phyloP scores from a whole-genome alignment of 2,329 filamentous ascomycete species.

The Neophaeococcomyces aloes region DNA sequence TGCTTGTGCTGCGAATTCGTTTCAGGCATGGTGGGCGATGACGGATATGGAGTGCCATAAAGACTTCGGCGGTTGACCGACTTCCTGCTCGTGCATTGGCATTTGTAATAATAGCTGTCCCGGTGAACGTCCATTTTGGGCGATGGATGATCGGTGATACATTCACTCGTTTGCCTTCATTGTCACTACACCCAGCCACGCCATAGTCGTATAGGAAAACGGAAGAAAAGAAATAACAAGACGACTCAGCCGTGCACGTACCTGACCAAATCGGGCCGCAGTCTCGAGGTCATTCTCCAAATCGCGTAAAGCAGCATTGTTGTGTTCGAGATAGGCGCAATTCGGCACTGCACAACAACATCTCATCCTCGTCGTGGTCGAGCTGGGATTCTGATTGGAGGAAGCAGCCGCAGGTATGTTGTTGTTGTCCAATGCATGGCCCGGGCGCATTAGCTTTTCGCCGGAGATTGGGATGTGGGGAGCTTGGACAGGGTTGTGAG shows the following conservation, averaged over 20 bases:
- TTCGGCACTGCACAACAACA: constrained; percentile 81
- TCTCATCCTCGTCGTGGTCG: constrained; percentile 14
- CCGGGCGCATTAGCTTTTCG: constrained; percentile 14
- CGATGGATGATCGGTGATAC: neutral
- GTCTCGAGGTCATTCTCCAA: constrained; percentile 80
- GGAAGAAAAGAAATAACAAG: neutral
- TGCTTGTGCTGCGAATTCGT: constrained; percentile 1
- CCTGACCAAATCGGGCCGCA: constrained; percentile 83
- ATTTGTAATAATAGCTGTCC: neutral
- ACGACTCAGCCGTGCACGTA: constrained; percentile 43
- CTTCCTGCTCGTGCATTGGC: neutral
- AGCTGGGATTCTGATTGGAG: constrained; percentile 11
- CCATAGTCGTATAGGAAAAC: neutral
- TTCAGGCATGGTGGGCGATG: neutral
- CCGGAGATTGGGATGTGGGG: constrained; percentile 12
- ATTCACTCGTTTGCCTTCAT: neutral
- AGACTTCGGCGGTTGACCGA: constrained; percentile 1
- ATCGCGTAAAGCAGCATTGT: constrained; percentile 63
- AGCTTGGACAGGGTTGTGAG: constrained; percentile 15
- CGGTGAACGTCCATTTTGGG: neutral
- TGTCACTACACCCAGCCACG: too few species aligned
- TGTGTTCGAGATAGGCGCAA: constrained; percentile 73
- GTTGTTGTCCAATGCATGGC: constrained; percentile 16
- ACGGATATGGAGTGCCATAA: constrained; percentile 1
- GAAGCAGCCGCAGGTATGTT: constrained; percentile 14